Conservation (phyloP, 192 early-diverging fungal species). For the Gaertneriomyces semiglobifer region DNA sequence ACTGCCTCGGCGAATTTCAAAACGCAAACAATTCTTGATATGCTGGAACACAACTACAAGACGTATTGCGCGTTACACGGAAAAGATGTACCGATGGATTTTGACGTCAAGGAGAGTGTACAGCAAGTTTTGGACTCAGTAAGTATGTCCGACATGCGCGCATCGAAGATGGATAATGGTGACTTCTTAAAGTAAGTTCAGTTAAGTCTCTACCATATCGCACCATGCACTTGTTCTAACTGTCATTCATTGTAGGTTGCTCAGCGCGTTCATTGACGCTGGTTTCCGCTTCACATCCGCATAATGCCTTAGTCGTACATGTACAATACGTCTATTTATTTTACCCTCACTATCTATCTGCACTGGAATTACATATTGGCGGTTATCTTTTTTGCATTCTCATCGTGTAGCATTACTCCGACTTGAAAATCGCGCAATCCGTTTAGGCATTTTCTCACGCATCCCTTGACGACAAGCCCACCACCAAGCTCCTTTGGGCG, state of each 20-base stretch:
- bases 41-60: conserved; percentile 95
- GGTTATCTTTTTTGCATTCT: no score
- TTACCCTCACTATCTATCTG: no score
- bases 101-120: conserved; percentile 83
- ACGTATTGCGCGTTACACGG: conserved; percentile 82
- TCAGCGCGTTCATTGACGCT: conserved; percentile 85
- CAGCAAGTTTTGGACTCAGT: conserved; percentile 66
- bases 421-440: no score
- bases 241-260: conserved; percentile 51
- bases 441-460: no score
- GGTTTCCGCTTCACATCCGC: conserved; percentile 77
- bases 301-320: conserved; percentile 2
- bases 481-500: no score
- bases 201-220: not conserved
- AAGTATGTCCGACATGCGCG: conserved; percentile 70
- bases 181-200: conserved; percentile 79
- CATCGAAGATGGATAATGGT: conserved; percentile 89
- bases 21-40: conserved; percentile 75
- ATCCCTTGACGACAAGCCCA: no score
- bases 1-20: conserved; percentile 89
- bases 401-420: no score
- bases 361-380: no score
- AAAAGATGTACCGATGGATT: conserved; percentile 56
- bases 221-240: not conserved
- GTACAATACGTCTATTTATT: no score